Conservation (phyloP, 768 basidiomycete genomes). For the Nidula microcarpa region DNA sequence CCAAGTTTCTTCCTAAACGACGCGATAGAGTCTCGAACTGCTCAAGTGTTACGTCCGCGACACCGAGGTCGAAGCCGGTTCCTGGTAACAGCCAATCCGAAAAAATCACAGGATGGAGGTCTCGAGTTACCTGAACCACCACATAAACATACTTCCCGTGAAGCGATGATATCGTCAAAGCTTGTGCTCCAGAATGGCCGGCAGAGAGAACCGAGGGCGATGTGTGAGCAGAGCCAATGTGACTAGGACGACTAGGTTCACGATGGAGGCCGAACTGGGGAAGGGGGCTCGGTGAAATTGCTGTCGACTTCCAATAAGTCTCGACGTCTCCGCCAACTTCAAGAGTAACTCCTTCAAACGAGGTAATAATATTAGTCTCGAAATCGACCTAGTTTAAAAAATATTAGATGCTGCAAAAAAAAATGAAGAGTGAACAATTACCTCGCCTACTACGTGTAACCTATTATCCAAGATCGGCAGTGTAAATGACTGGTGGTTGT, state of each 20-base stretch:
- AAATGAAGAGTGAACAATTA: slow-evolving; percentile 23
- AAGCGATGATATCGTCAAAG: slow-evolving; percentile 84
- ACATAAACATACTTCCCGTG: slow-evolving; percentile 85
- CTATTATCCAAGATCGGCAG: slow-evolving; percentile 90
- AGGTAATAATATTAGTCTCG: slow-evolving; percentile 80
- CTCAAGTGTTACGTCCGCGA: slow-evolving; percentile 77
- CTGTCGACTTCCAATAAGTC: slow-evolving; percentile 97
- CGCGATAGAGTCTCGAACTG: slow-evolving; percentile 75
- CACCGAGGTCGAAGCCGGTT: slow-evolving; percentile 68
- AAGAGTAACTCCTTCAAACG: slow-evolving; percentile 89
- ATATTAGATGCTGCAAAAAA: slow-evolving; percentile 5
- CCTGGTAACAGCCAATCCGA: slow-evolving; percentile 75
- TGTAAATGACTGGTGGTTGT: slow-evolving; percentile 49
- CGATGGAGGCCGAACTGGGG: slow-evolving; percentile 32
- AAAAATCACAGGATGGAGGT: slow-evolving; percentile 86
- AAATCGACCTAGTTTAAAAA: slow-evolving; percentile 66
- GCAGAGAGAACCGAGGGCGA: slow-evolving; percentile 68
- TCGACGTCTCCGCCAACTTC: slow-evolving; percentile 94
- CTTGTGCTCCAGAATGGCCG: slow-evolving; percentile 42
- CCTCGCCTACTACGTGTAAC: slow-evolving; percentile 92
- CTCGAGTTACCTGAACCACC: slow-evolving; percentile 88
- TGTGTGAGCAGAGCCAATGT: slow-evolving; percentile 56
- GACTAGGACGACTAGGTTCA: slow-evolving; percentile 36
- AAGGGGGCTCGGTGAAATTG: slow-evolving; percentile 41
- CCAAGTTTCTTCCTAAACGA: slow-evolving; percentile 42